Evolutionary conservation across 495 filamentous ascomycete genomes (phyloP), one percentile per base, ranked within the genome.

Genomic region (Aspergillus conjunctus): DNA sequence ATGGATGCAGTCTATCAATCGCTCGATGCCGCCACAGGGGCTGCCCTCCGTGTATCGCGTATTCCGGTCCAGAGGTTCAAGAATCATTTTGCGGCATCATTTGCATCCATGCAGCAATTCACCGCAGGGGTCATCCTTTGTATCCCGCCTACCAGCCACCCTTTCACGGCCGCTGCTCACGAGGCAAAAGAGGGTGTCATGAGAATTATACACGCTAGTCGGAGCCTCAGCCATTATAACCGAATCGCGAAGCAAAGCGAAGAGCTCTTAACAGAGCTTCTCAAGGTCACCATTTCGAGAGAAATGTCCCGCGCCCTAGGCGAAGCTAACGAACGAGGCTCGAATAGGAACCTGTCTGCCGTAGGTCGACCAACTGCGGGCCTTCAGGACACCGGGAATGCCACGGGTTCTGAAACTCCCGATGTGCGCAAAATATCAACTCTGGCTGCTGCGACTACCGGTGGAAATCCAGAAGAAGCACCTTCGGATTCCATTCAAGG

Each of bases 101-200:
- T 68, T 46, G 58, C 50, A 33, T 65, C 60, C 9, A 26, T 65
- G n/a, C 56, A 65, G 11, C 59, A 65, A 22, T 68, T 68, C 39
- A 65, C 63, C 10, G 66, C 66, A 1, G 66, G 66, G 22, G 62
- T 68, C 14, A 65, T 68, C 31, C 62, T 68, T n/a, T 68, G 66
- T 48, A 65, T 68, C 39, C 31, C 54, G 43, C 66, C 62, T 10
- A 68, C 62, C 1, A 55, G 54, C 43, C 62, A 62, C 14, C 62
- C 66, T 14, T 65, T 65, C 22, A 59, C 66, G 14, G 22, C 59
- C n/a, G 43, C 41, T 12, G 54, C 66, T 15, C 56, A 65, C 12
- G 66, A 68, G 31, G 62, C 66, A 7, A 68, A 68, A 31, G 48
- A 59, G 6, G 66, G 62, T 8, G 59, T 68, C 32, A 21, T 68